Conservation (phyloP, 768 basidiomycete species). For the Amanita pseudoporphyria region DNA sequence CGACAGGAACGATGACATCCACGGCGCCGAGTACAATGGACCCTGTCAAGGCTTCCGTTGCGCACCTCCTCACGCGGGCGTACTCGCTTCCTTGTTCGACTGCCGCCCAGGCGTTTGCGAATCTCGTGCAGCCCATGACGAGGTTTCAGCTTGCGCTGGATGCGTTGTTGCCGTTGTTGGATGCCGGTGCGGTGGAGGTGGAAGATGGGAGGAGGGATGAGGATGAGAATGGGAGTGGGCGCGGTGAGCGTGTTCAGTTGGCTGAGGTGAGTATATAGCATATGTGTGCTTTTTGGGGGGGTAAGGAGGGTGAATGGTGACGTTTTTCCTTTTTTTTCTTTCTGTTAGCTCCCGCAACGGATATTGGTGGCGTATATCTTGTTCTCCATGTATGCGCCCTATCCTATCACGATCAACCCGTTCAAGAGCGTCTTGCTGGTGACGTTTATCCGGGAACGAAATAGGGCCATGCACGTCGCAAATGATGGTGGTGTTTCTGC, state of each 20-base stretch:
- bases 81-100: slow-evolving; percentile 68
- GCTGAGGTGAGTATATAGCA: slow-evolving; percentile 38
- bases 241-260: slow-evolving; percentile 12
- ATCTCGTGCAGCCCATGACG: slow-evolving; percentile 66
- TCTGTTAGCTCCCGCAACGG: slow-evolving; percentile 60
- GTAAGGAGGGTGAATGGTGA: too few relatives aligned
- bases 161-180: slow-evolving; percentile 67
- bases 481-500: slow-evolving; percentile 31
- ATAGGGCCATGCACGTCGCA: slow-evolving; percentile 45
- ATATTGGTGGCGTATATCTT: slow-evolving; percentile 75
- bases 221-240: background rate
- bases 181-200: slow-evolving; percentile 25
- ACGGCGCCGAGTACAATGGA: slow-evolving; percentile 17
- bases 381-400: slow-evolving; percentile 70
- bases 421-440: slow-evolving; percentile 67
- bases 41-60: slow-evolving; percentile 53
- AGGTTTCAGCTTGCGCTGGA: slow-evolving; percentile 81
- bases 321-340: slow-evolving; percentile 1
- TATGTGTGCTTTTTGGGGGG: slow-evolving; percentile 9
- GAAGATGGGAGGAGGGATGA: background rate
- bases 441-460: slow-evolving; percentile 61
- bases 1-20: too few relatives aligned
- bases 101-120: slow-evolving; percentile 63
- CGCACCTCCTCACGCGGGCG: slow-evolving; percentile 56
- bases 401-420: slow-evolving; percentile 73